Evolutionary conservation across 75 land plant species (phyloP), one percentile per base, ranked within the genome.

Genomic region (Picea glauca): DNA sequence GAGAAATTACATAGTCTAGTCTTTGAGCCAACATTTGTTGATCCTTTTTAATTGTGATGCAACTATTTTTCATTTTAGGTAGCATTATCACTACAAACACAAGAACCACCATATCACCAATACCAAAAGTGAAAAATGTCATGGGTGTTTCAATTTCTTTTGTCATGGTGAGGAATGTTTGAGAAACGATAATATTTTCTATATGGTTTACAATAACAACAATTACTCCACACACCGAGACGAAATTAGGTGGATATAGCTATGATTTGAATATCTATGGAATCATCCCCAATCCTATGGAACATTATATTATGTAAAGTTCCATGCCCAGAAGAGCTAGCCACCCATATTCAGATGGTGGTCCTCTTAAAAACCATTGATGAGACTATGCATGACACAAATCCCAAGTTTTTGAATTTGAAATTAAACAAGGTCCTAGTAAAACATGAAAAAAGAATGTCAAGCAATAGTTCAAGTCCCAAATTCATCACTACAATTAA

Each of bases 181-280:
- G 83, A 13, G 93, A 78, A 60, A 95, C 91, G 5, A 91, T 81
- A 1, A 95, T 87, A 83, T 95, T 95, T 5, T 92, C 83, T 0
- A 80, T 74, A 96, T 96, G 93, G 84, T 91, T 91, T 5, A 91
- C 82, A 8, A 88, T 91, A 1, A 92, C 98, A 13, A 93, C 96
- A 3, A 93, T 83, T 15, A 96, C 98, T 46, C 96, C 92, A 31
- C 93, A 93, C 61, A 91, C 13, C 0, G 93, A 95, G 66, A 93
- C 77, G 83, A 78, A 93, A 67, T 83, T 83, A 63, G 92, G 62
- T 1, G 98, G 96, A 78, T 96, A 96, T 26, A 96, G 90, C 81
- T 96, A 96, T 0, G 92, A 91, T 85, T 96, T 93, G 58, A 96
- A 84, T 4, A 95, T 85, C 98, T 96, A 96, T 0, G 98, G 96